Base-by-base conservation (phyloP, 768 basidiomycete species). In the Lactifluus volemus region DNA sequence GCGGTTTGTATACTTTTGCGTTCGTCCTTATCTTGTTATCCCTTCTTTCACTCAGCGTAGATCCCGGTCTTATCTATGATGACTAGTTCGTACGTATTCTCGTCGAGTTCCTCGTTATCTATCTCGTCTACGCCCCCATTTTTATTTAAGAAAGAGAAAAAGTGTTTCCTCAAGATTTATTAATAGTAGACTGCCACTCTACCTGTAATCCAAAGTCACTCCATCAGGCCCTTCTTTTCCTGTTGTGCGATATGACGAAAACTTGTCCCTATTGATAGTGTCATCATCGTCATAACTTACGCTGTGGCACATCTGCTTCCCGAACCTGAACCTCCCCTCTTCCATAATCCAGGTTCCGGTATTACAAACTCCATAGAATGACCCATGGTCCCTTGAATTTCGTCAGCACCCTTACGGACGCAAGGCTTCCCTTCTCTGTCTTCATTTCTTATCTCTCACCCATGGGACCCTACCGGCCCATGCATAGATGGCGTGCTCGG, bases 401-500 rank as follows among this genome's bases (percentile, higher is more conserved):
- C 15, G 44, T 44, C 38, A 32, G 51, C 45, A 21, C 32, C 42
- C 21, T 52, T 49, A 36, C 34, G 49, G 49, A 10, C 34, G 21
- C 39, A 11, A 30, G 25, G 5, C 51, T 62, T 62, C 60, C 36
- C 44, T 61, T 57, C 52, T 52, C 44, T 14, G 15, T 15, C n/a
- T 56, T 49, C 55, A 47, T 51, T 25, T 57, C 55, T 57, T 57
- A 61, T 61, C 49, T 57, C 29, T 12, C 38, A 2, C 53, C 41
- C 32, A 30, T 21, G 47, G 4, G 51, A 32, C 45, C 52, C 32
- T 21, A 5, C 32, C 17, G 12, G 60, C 41, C n/a, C 59, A 61
- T 36, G 49, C 42, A 19, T 25, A 17, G 19, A 57, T 57, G 55
- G 45, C 15, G 29, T 49, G 30, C 6, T 51, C 38, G 25, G n/a